Evolutionary conservation across 306 rosid genomes (phyloP), one percentile per base, ranked within the genome.

Genomic region (Dryas drummondii): DNA sequence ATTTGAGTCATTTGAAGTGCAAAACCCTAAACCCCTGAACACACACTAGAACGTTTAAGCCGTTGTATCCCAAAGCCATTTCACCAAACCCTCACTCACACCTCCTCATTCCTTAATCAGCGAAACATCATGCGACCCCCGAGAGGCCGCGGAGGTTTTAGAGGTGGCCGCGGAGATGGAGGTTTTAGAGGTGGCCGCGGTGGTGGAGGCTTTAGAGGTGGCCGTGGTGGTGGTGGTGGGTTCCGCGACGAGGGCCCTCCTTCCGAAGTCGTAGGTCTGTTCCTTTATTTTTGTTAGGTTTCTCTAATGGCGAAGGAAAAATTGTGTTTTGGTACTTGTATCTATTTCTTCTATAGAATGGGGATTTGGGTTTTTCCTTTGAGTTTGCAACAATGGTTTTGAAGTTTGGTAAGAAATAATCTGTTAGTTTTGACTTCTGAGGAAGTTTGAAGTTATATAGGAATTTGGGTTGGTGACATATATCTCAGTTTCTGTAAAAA

Each of bases 221-320:
- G 75, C 13, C 74, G 62, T 45, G 12, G 76, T 17, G 27, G 51
- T 13, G 50, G 70, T 49, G 27, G 82, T 22, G 84, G 86, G 7
- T 96, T 78, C 51, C 97, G 97, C n/a, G 99, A 96, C 26, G 99
- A 96, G 79, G 99, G 98, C 2, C 99, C 99, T 41, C 99, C 99
- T 0, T 46, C 92, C 15, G 93, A 96, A 82, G 99, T 96, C 50
- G 83, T 90, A 44, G 99, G 98, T 91, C 5, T 19, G 96, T 90
- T 48, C 64, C 64, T 55, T 22, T 51, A 32, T 66, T 6, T 44
- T 32, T 32, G 37, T 32, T 17, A 5, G 32, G 37, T 32, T 32
- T 32, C 37, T 32, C 37, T 32, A 32, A 32, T 7, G n/a, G 10
- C 37, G 37, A 32, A 32, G 11, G 19, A 41, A 48, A 19, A 65